These are phyloP conservation scores for Urostyla sp. DNA, from an alignment of 73 alveolate genomes.

Conservation along the genomic window DNA sequence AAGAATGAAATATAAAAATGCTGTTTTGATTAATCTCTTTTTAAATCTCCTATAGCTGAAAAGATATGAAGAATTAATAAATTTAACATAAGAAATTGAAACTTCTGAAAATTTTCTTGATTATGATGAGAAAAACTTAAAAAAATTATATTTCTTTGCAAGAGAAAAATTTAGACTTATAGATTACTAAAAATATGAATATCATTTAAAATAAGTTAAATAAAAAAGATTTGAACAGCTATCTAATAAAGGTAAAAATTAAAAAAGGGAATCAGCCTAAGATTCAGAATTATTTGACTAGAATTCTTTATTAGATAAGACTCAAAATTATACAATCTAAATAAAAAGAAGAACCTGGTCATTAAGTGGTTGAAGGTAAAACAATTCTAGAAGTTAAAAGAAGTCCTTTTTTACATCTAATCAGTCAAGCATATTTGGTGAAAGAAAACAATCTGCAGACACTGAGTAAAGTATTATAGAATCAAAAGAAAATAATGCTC, in stretches of 20 bases:
- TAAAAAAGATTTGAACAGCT: not conserved
- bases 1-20: not conserved
- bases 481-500: constrained; percentile 7
- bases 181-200: constrained; percentile 28
- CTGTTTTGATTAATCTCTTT: constrained; percentile 28
- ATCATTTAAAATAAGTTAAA: not conserved
- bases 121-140: constrained; percentile 38
- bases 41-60: not conserved
- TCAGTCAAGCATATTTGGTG: not conserved
- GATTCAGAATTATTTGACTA: not conserved
- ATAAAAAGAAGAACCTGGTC: not conserved
- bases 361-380: not conserved
- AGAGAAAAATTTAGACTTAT: constrained; percentile 12
- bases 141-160: constrained; percentile 17
- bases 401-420: not conserved
- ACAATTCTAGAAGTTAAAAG: not conserved
- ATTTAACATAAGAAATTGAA: not conserved
- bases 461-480: constrained; percentile 4
- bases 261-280: not conserved
- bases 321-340: not conserved
- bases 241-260: not conserved
- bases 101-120: constrained; percentile 46
- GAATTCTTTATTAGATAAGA: not conserved
- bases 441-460: constrained; percentile 42
- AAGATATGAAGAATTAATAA: constrained; percentile 11